Percentiles rank a stretch among this genome's conserved stretches.
phyloP scores from a whole-genome alignment of 2,329 filamentous ascomycete species.

The Monilinia fructicola region DNA sequence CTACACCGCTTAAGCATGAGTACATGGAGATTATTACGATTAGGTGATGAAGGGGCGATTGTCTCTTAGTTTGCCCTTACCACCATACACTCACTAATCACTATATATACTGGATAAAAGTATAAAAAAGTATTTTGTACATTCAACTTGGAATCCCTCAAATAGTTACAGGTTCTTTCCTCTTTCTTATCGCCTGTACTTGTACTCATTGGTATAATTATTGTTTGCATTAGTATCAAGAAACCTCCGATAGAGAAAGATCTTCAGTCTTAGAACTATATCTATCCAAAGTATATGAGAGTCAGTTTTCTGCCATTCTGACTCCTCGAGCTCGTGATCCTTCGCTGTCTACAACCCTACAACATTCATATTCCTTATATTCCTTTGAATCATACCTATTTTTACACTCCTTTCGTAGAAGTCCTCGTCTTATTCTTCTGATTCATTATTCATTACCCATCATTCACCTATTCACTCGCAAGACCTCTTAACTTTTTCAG shows the following conservation, averaged over 20 bases:
- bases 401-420: neutral
- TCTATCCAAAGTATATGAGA: neutral
- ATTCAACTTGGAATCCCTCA: no score
- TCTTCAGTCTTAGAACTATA: no score
- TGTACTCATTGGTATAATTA: no score
- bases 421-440: neutral
- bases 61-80: neutral
- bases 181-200: constrained; percentile 13
- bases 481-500: neutral
- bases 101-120: neutral
- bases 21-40: neutral
- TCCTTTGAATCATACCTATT: constrained; percentile 5
- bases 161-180: neutral
- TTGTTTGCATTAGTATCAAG: neutral
- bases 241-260: no score
- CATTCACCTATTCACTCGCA: neutral
- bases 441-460: no score
- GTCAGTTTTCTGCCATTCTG: constrained; percentile 8
- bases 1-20: neutral
- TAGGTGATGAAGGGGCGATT: neutral
- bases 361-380: neutral
- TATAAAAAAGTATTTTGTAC: neutral
- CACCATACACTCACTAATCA: no score
- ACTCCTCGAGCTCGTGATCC: neutral
- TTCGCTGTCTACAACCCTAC: neutral